Conservation (phyloP, 169 alveolate species). For the Babesia divergens region DNA sequence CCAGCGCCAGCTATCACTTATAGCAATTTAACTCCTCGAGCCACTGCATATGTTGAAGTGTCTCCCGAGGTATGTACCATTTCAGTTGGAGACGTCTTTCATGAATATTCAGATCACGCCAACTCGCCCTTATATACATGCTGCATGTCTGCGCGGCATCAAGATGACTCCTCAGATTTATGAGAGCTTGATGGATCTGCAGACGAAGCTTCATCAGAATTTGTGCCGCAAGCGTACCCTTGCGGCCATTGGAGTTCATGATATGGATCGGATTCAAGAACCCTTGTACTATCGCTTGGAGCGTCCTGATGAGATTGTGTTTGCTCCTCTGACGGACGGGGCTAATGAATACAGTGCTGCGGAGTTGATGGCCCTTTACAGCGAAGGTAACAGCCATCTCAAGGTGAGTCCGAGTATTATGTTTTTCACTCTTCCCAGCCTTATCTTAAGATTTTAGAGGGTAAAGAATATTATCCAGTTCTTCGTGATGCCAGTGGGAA, state of each 20-base stretch:
- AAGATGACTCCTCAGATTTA: constrained; percentile 83
- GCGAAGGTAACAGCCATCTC: constrained; percentile 80
- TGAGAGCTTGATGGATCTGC: constrained; percentile 93
- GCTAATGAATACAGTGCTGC: constrained; percentile 72
- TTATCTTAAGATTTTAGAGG: constrained; percentile 86
- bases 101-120: constrained; percentile 14
- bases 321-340: constrained; percentile 89
- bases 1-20: constrained; percentile 32
- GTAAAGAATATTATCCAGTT: constrained; percentile 85
- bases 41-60: background rate
- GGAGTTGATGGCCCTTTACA: constrained; percentile 76
- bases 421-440: constrained; percentile 37
- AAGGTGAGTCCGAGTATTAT: constrained; percentile 54
- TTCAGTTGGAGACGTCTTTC: background rate
- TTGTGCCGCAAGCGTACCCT: constrained; percentile 91
- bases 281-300: constrained; percentile 89
- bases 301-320: constrained; percentile 85
- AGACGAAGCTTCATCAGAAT: constrained; percentile 96
- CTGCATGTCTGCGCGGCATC: constrained; percentile 92
- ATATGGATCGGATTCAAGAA: constrained; percentile 87
- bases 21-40: background rate
- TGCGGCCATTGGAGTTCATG: constrained; percentile 96
- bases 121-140: constrained; percentile 87
- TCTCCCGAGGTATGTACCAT: constrained; percentile 7
- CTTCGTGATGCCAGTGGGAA: constrained; percentile 87